Evolutionary conservation across 257 asterid species (phyloP), one percentile per base, ranked within the genome.

Genomic region (Penstemon barbatus): DNA sequence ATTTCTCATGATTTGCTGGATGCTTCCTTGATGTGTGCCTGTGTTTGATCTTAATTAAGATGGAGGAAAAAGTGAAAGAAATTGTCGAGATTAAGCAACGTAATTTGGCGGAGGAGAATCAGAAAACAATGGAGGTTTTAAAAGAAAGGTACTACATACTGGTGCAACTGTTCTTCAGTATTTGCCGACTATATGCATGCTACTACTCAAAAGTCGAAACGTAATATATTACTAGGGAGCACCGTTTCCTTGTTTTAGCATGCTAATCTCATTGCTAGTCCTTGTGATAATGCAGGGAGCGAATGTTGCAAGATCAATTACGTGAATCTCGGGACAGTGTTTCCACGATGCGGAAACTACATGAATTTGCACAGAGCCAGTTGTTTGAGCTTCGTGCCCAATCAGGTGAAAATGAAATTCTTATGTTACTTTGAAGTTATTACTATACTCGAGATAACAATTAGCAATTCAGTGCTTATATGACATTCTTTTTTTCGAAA

Each of bases 1-100:
- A 9, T 63, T 41, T 59, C n/a, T 55, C 54, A 50, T 65, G 65
- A 39, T 61, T 73, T 53, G 55, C 33, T 55, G 33, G 25, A 72
- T 64, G 60, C 70, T 57, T 53, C 45, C 69, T 65, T 67, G 42
- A 53, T 75, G 48, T 69, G 60, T 51, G 25, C 52, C 4, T 59
- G 51, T 69, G 13, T 45, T 66, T 75, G 69, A 53, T 66, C 66
- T 71, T 71, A 65, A 61, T 77, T 44, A 71, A 94, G 99, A 91
- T 94, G 99, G 99, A 91, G 79, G 99, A 91, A 72, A 94, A 94
- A 72, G 97, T 94, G 74, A 94, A 91, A 82, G 97, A 94, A 89
- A 77, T 86, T 73, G 96, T 94, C 77, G 99, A 94, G 82, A 94
- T 94, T 57, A 94, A 94, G 87, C 99, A 94, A 72, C 97, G 97